A percentile compares a stretch with the other conserved stretches of the same genome.
phyloP scores from a whole-genome alignment of 345 rosid genomes.

The Eucalyptus cladocalyx region DNA sequence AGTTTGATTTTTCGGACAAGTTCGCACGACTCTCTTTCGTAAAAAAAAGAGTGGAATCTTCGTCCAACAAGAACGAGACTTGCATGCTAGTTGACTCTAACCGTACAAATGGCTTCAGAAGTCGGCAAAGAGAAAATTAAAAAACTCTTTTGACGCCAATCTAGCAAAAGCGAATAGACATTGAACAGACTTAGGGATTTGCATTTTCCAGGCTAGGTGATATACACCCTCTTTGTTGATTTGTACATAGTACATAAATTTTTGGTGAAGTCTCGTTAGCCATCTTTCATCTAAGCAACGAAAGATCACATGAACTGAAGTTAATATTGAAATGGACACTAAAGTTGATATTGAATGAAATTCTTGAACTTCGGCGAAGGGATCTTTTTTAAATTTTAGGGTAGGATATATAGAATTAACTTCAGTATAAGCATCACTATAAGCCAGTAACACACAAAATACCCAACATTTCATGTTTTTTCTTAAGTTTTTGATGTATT shows the following conservation, averaged over 20 bases:
- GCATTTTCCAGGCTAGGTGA: not conserved
- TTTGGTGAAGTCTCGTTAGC: not conserved
- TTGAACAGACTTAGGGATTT: not conserved
- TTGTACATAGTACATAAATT: not conserved
- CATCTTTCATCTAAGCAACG: not conserved
- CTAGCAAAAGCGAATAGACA: not conserved
- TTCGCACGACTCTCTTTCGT: not conserved
- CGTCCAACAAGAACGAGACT: not conserved
- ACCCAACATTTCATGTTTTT: not conserved
- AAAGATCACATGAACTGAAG: not conserved
- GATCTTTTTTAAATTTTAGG: not conserved
- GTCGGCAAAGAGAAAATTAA: not conserved
- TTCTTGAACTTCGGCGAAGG: not conserved
- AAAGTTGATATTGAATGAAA: not conserved
- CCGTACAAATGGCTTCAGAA: not conserved
- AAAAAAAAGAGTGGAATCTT: not conserved
- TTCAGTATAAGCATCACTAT: not conserved
- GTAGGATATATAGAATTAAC: not conserved
- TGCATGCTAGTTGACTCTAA: not conserved
- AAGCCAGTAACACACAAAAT: not conserved
- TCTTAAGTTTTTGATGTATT: not conserved
- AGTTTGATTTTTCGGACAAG: not conserved
- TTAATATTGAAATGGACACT: not conserved
- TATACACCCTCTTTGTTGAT: not conserved
- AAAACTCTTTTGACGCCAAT: not conserved